Evolutionary conservation across 2,329 filamentous ascomycete genomes (phyloP).

Genomic region (Aureobasidium sp.): DNA sequence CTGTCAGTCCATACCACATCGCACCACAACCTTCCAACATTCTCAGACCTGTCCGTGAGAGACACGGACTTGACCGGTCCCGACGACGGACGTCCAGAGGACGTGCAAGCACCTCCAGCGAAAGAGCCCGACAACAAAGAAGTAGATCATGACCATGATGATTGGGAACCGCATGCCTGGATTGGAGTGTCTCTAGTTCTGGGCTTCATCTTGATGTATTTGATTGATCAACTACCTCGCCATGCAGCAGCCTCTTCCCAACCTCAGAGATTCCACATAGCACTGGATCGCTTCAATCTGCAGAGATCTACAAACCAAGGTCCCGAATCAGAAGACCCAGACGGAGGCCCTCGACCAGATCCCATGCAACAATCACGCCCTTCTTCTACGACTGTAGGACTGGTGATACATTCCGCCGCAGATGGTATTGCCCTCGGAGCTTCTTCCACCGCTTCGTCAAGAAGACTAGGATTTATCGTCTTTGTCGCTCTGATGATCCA

Average conservation of each 20-base stretch:
- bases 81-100: slow-evolving; percentile 24
- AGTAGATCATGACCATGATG: slow-evolving; percentile 23
- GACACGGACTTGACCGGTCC: slow-evolving; percentile 24
- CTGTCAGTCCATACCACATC: neutral
- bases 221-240: slow-evolving; percentile 78
- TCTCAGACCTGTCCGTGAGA: neutral
- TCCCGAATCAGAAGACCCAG: slow-evolving; percentile 20
- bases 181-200: slow-evolving; percentile 80
- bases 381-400: slow-evolving; percentile 65
- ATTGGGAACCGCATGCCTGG: slow-evolving; percentile 60
- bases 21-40: neutral
- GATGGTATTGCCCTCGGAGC: slow-evolving; percentile 95
- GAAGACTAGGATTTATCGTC: slow-evolving; percentile 78
- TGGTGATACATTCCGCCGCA: slow-evolving; percentile 93
- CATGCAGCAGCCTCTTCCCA: slow-evolving; percentile 53
- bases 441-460: slow-evolving; percentile 59
- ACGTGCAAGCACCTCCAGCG: neutral
- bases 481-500: slow-evolving; percentile 97
- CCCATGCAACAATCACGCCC: slow-evolving; percentile 30
- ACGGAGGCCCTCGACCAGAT: slow-evolving; percentile 36
- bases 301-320: slow-evolving; percentile 13
- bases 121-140: slow-evolving; percentile 2
- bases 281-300: slow-evolving; percentile 52
- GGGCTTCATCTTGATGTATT: slow-evolving; percentile 94
- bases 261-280: slow-evolving; percentile 74